phyloP scores from a whole-genome alignment of 2,329 filamentous ascomycete species.

The Cercospora zeina region DNA sequence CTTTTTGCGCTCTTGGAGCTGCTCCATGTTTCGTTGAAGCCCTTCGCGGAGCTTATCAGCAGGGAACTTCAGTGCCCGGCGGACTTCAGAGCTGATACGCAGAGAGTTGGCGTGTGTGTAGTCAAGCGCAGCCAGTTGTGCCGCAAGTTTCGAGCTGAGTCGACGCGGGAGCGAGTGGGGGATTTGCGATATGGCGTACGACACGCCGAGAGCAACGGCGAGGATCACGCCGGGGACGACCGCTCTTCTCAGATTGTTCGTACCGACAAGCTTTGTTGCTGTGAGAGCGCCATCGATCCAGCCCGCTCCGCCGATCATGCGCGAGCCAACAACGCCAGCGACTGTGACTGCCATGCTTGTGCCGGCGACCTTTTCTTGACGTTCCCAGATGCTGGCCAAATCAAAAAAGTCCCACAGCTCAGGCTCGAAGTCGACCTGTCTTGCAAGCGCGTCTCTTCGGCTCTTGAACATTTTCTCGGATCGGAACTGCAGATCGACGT shows the following conservation, averaged over 20 bases:
- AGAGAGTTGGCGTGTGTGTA: slow-evolving; percentile 87
- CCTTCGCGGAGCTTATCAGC: slow-evolving; percentile 82
- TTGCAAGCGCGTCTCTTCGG: slow-evolving; percentile 75
- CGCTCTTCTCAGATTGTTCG: slow-evolving; percentile 75
- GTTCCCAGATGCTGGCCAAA: slow-evolving; percentile 74
- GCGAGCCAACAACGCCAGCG: slow-evolving; percentile 78
- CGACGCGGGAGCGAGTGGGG: slow-evolving; percentile 85
- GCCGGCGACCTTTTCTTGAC: slow-evolving; percentile 91
- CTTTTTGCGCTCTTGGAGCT: slow-evolving; percentile 73
- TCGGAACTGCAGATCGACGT: slow-evolving; percentile 81
- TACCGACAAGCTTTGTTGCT: slow-evolving; percentile 75
- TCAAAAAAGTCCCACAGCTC: slow-evolving; percentile 95
- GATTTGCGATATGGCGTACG: slow-evolving; percentile 82
- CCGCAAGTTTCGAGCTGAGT: slow-evolving; percentile 78
- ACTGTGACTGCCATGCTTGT: slow-evolving; percentile 94
- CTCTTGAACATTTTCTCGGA: slow-evolving; percentile 92
- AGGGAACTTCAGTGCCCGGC: slow-evolving; percentile 83
- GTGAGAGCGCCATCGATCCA: slow-evolving; percentile 88
- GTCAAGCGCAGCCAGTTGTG: slow-evolving; percentile 77
- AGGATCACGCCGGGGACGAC: slow-evolving; percentile 77
- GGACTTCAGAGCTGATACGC: slow-evolving; percentile 81
- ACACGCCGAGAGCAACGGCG: slow-evolving; percentile 70
- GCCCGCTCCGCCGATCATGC: slow-evolving; percentile 76
- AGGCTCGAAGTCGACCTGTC: slow-evolving; percentile 82
- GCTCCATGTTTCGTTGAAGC: slow-evolving; percentile 81